Evolutionary conservation across 208 protist genomes (phyloP).

Genomic region (Acanthamoeba sp.): DNA sequence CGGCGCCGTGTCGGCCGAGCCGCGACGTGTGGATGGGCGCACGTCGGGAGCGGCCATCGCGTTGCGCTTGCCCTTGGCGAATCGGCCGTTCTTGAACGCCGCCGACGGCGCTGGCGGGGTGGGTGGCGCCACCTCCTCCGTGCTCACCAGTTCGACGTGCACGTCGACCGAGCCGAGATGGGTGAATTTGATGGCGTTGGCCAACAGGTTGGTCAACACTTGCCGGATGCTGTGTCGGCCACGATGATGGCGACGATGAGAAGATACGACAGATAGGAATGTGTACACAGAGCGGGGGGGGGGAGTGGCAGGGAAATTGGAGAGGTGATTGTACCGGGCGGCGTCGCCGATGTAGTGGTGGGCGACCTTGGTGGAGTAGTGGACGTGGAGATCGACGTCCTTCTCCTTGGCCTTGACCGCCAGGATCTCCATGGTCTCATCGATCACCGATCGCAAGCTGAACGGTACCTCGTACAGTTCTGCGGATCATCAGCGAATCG

Average conservation of each 20-base stretch:
- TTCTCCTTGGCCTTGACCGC: conserved; percentile 50
- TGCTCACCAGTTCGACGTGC: conserved; percentile 39
- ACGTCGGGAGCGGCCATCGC: background rate
- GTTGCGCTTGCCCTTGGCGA: background rate
- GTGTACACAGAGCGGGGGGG: background rate
- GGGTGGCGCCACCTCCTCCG: background rate
- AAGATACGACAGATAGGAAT: too few species aligned
- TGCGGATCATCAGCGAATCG: background rate
- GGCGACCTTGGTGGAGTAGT: conserved; percentile 31
- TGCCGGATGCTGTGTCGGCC: background rate
- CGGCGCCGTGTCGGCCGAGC: conserved; percentile 30
- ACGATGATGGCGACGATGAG: too few species aligned
- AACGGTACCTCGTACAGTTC: conserved; percentile 76
- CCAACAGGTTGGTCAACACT: conserved; percentile 65
- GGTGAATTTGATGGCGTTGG: conserved; percentile 85
- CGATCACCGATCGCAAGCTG: conserved; percentile 65
- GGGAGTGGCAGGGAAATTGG: background rate
- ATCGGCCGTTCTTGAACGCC: background rate
- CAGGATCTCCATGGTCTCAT: conserved; percentile 63
- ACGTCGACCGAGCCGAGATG: conserved; percentile 64
- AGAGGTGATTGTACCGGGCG: background rate
- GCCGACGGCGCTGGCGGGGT: background rate
- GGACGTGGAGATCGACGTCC: conserved; percentile 51
- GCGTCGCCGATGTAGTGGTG: conserved; percentile 62
- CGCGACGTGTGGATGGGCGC: background rate